Evolutionary conservation across 2,329 filamentous ascomycete species (phyloP), one percentile per base, ranked within the genome.

Genomic region (Colletotrichum coccodes): DNA sequence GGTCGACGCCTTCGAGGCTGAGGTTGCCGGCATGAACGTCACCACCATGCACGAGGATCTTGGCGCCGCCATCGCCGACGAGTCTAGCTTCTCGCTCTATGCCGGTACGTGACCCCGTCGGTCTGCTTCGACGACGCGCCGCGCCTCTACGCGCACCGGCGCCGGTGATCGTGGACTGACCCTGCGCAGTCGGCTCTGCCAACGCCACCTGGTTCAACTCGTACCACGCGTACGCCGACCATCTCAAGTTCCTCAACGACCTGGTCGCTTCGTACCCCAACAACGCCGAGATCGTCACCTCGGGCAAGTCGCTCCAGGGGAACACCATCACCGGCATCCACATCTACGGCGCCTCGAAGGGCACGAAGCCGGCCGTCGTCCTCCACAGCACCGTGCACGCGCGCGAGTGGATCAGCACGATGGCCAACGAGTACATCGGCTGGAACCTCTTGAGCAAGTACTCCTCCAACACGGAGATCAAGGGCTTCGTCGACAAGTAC

Each of bases 321-420:
- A 76, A 80, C 36, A 56, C 76, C 70, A 93, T 93, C 66, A 85
- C 86, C 28, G 91, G 88, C 38, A 72, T 86, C 56, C 84, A 85
- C 69, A 78, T 86, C 71, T 85, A 78, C 73, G 84, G 84, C 11
- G 75, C 71, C 64, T 72, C 73, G 3, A 77, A 76, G 56, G 79
- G 81, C 36, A 72, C 70, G 36, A 83, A 83, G 72, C 82, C 82
- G 4, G 84, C 83, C 38, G 72, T 85, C 34, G 79, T 87, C 16
- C 80, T 83, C 69, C 84, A 87, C 73, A 80, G 82, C 30, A 86
- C 83, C 46, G 83, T 85, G 16, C 85, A 88, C 73, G 83, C 84
- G 26, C 78, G 85, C 58, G 85, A 87, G 75, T 87, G 85, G 85
- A 84, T 87, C 67, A 81, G 82, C 76, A 49, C 56, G 32, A 73